Base-by-base conservation (phyloP, 257 asterid genomes). In the Prunella vulgaris region DNA sequence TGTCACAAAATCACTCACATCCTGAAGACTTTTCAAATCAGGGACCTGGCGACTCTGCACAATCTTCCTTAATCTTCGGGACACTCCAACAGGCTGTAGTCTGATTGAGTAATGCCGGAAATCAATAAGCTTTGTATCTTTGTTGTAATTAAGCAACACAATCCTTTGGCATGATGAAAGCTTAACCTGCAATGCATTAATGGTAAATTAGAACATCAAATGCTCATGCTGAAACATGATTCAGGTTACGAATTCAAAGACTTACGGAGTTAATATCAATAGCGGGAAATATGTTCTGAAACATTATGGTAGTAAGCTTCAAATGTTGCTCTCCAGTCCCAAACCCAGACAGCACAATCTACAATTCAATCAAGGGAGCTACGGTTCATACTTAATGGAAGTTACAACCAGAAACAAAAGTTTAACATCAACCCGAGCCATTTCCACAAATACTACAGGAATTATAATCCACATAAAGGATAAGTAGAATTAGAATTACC, bases 261-360 rank as follows among this genome's bases (percentile, higher is more conserved):
- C 97, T 80, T 75, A 89, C 99, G 20, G 96, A 87, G 77, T 94
- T 89, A 30, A 91, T 77, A 76, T 94, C 96, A 64, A 94, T 94
- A 68, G 97, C 90, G 0, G 99, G 99, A 80, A 94, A 94, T 49
- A 94, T 91, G 78, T 89, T 94, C 78, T 94, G 97, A 75, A 94
- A 94, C 95, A 87, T 84, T 15, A 87, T 80, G 35, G 99, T 94
- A 9, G 90, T 71, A 59, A 94, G 93, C 89, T 87, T 94, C 74
- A 94, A 83, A 77, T 94, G 99, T 68, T 91, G 95, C 73, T 89
- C 99, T 61, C 95, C 97, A 32, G 97, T 85, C 79, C 97, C 96
- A 71, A 94, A 94, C 69, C 97, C 99, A 74, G 97, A 91, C 15
- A 94, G 93, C 62, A 94, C 97, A 71, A 94, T 86, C 97, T 94